These are phyloP conservation scores for Xylaria sp. DNA, from an alignment of 2,329 filamentous ascomycete species.

Conservation along the genomic window DNA sequence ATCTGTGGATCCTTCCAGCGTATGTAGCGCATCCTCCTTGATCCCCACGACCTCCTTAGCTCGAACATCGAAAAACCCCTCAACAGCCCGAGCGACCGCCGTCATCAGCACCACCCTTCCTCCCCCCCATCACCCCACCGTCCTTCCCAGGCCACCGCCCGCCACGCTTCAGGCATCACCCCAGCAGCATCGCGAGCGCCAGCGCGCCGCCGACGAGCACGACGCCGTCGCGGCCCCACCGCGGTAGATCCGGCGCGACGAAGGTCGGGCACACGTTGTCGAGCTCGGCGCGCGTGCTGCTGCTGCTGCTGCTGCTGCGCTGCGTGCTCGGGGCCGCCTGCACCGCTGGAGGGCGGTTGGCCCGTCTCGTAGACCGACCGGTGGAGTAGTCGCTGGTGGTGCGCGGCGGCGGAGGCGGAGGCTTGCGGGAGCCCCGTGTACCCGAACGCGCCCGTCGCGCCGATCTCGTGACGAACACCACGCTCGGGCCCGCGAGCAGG, in stretches of 20 bases:
- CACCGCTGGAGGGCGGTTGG: neutral
- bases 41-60: conserved; percentile 6
- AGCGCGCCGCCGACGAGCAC: conserved; percentile 54
- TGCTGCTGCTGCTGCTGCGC: conserved; percentile 31
- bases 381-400: conserved; percentile 20
- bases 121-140: conserved; percentile 43
- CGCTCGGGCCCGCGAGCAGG: conserved; percentile 10
- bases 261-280: conserved; percentile 52
- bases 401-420: conserved; percentile 6
- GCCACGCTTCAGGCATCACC: no score
- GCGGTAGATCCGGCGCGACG: conserved; percentile 49
- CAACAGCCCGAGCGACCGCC: conserved; percentile 11
- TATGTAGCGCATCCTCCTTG: conserved; percentile 12
- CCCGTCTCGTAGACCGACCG: conserved; percentile 21
- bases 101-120: neutral
- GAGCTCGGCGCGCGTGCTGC: conserved; percentile 38
- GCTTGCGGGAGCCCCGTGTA: conserved; percentile 16
- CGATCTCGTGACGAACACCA: conserved; percentile 17
- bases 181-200: conserved; percentile 55
- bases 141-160: no score
- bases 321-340: conserved; percentile 7
- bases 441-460: conserved; percentile 14
- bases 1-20: conserved; percentile 22
- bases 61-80: conserved; percentile 11
- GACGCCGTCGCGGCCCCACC: conserved; percentile 50